A percentile compares a stretch with the other conserved stretches of the same genome.
Conservation (phyloP, 495 filamentous ascomycete genomes). For the Neurospora discreta region DNA sequence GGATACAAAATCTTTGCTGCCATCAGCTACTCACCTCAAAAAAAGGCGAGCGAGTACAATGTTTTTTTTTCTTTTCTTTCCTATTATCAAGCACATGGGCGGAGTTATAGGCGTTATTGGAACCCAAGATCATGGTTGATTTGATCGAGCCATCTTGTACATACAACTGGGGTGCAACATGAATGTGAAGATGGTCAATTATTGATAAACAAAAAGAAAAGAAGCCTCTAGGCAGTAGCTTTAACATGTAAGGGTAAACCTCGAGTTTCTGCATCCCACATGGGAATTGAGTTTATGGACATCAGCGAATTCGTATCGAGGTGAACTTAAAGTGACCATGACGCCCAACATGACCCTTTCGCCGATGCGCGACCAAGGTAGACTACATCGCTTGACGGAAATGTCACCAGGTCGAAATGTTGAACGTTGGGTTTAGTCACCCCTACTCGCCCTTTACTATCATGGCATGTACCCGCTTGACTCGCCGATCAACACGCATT, state of each 20-base stretch:
- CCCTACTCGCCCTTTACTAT: neutral
- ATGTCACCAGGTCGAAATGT: neutral
- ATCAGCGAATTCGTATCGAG: neutral
- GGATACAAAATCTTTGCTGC: neutral
- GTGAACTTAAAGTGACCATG: neutral
- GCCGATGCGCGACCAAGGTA: too few relatives aligned
- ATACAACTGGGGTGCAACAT: neutral
- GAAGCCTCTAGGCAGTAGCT: constrained; percentile 6
- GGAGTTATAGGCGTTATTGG: neutral
- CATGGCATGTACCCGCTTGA: neutral
- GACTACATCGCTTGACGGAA: neutral
- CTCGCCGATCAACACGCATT: neutral
- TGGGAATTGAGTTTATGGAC: neutral
- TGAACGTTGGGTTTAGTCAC: neutral
- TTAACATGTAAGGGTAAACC: constrained; percentile 15
- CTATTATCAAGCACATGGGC: neutral
- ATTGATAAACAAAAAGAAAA: neutral
- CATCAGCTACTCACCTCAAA: neutral
- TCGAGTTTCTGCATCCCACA: neutral
- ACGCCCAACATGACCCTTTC: neutral
- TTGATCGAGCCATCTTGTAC: neutral
- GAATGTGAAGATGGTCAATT: neutral
- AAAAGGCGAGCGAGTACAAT: neutral
- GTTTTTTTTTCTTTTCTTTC: neutral
- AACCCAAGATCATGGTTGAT: neutral